phyloP scores from a whole-genome alignment of 371 early-diverging fungal genomes.

The Amoeboaphelidium protococcarum region DNA sequence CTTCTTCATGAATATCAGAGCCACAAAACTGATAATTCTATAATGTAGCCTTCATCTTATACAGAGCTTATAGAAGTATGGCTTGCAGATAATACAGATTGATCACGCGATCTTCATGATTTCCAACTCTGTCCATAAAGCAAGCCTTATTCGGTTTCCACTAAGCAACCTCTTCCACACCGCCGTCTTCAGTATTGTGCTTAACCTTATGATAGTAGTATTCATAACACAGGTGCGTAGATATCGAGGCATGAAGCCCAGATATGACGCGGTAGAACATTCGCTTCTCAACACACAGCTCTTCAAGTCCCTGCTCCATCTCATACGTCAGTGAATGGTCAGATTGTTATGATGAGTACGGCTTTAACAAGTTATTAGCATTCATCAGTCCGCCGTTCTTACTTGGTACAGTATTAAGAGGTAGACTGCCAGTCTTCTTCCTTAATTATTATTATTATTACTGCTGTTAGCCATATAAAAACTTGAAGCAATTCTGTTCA shows the following conservation, averaged over 20 bases:
- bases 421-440: no score
- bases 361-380: no score
- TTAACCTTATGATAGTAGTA: constrained; percentile 1
- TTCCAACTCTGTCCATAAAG: constrained; percentile 56
- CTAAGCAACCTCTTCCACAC: constrained; percentile 46
- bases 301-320: neutral
- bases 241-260: constrained; percentile 83
- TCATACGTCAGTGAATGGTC: no score
- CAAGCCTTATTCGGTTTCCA: constrained; percentile 85
- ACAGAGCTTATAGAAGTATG: constrained; percentile 48
- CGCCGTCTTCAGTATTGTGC: constrained; percentile 22
- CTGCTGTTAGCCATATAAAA: constrained; percentile 10
- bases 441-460: no score
- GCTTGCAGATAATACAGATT: constrained; percentile 81
- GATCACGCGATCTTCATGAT: constrained; percentile 64
- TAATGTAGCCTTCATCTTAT: constrained; percentile 52
- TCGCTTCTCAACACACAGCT: constrained; percentile 51
- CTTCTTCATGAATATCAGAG: constrained; percentile 24
- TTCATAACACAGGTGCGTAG: constrained; percentile 82
- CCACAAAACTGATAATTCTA: constrained; percentile 35
- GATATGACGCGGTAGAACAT: constrained; percentile 77
- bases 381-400: no score
- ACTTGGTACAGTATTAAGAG: no score
- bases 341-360: no score
- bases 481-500: constrained; percentile 75